Base-by-base conservation (phyloP, 768 basidiomycete genomes). In the Phlegmacium glaucopus region DNA sequence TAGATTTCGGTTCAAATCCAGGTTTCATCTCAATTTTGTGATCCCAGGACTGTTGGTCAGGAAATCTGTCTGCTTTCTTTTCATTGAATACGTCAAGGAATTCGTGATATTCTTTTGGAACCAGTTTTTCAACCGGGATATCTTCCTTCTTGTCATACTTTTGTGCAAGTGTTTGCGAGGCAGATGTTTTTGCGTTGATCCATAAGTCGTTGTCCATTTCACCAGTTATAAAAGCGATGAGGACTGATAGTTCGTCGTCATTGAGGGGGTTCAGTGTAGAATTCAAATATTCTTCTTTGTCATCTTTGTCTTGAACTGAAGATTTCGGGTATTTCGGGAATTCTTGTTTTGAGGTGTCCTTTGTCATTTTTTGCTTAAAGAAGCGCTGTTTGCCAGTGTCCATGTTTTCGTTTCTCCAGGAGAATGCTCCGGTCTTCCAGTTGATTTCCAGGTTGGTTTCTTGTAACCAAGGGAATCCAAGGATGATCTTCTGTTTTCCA, bases 391-490 rank as follows among this genome's bases (percentile, higher is more conserved):
- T n/a, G n/a, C n/a, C n/a, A n/a, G n/a, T n/a, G n/a, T n/a, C n/a
- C n/a, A n/a, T n/a, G n/a, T n/a, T n/a, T n/a, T n/a, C n/a, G n/a
- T n/a, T n/a, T n/a, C 10, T 44, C 30, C n/a, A 47, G 38, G 3
- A 11, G 17, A 39, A 39, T 37, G 37, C 1, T 43, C 46, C n/a
- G 13, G 28, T 22, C 15, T 43, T 0, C 52, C 48, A 54, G 29
- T 54, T n/a, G 16, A 54, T 50, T 10, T 44, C 42, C 8, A 45
- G 52, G 40, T 54, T 54, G 9, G n/a, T n/a, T 11, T 47, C 4
- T 22, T 41, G 1, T 11, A 54, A 39, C 44, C 48, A 54, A 15
- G 42, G 41, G 9, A 39, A 39, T 5, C 49, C 43, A 5, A 54
- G 30, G 15, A 54, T 51, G 2, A 54, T 25, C 9, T 48, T 41